phyloP scores from a whole-genome alignment of 495 filamentous ascomycete species.

The Penicillium maclennaniae region DNA sequence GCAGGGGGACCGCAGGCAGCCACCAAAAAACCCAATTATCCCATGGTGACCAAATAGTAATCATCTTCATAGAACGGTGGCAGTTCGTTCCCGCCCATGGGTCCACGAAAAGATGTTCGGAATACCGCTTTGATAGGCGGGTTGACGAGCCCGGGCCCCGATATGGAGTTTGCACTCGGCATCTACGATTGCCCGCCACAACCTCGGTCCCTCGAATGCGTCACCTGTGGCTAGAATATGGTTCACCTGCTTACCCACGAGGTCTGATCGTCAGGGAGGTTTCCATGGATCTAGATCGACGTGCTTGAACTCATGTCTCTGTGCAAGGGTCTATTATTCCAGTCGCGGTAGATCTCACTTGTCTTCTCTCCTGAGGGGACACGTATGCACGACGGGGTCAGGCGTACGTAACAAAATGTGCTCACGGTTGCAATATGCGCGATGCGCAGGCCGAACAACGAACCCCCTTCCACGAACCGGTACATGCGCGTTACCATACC shows the following conservation, averaged over 20 bases:
- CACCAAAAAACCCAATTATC: neutral
- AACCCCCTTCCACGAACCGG: neutral
- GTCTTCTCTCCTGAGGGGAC: too few species aligned
- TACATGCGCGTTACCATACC: constrained; percentile 10
- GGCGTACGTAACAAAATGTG: too few species aligned
- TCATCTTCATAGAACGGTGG: neutral
- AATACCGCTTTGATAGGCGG: constrained; percentile 9
- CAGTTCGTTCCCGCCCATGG: neutral
- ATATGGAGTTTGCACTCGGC: too few species aligned
- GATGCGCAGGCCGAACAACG: neutral
- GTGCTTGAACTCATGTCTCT: neutral
- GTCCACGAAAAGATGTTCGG: neutral
- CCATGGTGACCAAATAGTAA: neutral
- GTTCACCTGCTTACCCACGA: neutral
- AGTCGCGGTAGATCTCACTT: too few species aligned
- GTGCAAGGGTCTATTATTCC: neutral
- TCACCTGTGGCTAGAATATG: neutral
- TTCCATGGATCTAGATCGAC: neutral
- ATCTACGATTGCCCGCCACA: neutral
- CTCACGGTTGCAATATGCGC: neutral
- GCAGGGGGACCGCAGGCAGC: constrained; percentile 3
- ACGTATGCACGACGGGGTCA: too few species aligned
- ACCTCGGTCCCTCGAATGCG: neutral
- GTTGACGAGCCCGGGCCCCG: constrained; percentile 1
- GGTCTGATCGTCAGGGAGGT: neutral